Conservation (phyloP, 2,329 filamentous ascomycete genomes). For the Diaporthe sp. region DNA sequence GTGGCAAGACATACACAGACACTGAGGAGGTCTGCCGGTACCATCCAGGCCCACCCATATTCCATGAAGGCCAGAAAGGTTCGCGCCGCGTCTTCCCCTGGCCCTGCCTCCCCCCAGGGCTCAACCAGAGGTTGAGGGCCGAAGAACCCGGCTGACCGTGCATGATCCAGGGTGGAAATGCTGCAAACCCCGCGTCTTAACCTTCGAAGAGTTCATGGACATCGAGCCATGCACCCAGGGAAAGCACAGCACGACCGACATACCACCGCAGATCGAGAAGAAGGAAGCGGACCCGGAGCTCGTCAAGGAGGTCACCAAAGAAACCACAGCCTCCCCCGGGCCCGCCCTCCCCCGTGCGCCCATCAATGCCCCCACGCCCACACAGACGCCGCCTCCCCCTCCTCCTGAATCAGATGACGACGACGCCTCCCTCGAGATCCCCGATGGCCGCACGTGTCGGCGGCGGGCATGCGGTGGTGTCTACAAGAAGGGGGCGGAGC, state of each 20-base stretch:
- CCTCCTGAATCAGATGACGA: constrained; percentile 89
- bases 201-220: constrained; percentile 96
- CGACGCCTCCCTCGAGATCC: constrained; percentile 80
- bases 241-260: constrained; percentile 90
- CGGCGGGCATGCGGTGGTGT: constrained; percentile 79
- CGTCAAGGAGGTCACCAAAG: constrained; percentile 67
- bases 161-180: constrained; percentile 88
- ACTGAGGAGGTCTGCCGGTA: constrained; percentile 88
- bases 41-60: constrained; percentile 93
- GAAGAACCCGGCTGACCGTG: constrained; percentile 38
- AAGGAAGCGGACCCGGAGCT: constrained; percentile 62
- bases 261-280: constrained; percentile 73
- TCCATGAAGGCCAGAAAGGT: constrained; percentile 99
- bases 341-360: constrained; percentile 54
- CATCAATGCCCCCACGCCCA: constrained; percentile 58
- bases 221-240: constrained; percentile 95
- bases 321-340: constrained; percentile 49
- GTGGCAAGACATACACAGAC: constrained; percentile 89
- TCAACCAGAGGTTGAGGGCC: constrained; percentile 8
- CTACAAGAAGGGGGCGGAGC: constrained; percentile 72
- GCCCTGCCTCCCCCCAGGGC: constrained; percentile 38
- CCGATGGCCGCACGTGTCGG: constrained; percentile 82
- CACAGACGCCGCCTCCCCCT: constrained; percentile 62
- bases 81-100: constrained; percentile 41
- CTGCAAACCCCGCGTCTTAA: constrained; percentile 96